Evolutionary conservation across 139 green algal species (phyloP).

Genomic region (Tetradesmus lagerheimii): DNA sequence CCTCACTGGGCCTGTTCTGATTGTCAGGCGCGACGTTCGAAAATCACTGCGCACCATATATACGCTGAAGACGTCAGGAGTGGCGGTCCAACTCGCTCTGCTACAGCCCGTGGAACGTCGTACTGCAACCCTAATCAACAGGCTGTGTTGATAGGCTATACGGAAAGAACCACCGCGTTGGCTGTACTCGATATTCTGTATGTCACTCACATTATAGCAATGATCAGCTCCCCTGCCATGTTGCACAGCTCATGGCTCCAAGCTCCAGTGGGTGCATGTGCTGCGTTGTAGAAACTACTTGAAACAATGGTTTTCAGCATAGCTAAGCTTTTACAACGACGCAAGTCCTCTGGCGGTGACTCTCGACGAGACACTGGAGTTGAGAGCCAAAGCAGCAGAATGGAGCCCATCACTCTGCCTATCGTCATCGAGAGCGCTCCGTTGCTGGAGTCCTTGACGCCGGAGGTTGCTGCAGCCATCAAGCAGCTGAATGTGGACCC

Average conservation of each 20-base stretch:
- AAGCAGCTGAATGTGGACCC: constrained; percentile 39
- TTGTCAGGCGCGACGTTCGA: too few species aligned
- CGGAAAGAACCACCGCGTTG: too few species aligned
- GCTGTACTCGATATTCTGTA: too few species aligned
- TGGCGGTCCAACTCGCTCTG: neutral
- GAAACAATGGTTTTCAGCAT: neutral
- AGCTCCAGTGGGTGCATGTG: neutral
- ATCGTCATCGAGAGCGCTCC: neutral
- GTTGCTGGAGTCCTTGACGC: neutral
- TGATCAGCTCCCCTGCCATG: neutral
- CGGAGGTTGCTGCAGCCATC: constrained; percentile 23
- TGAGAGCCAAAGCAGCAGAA: neutral
- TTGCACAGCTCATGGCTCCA: neutral
- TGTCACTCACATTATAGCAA: neutral
- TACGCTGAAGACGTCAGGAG: too few species aligned
- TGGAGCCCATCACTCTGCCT: neutral
- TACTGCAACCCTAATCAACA: neutral
- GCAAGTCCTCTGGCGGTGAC: neutral
- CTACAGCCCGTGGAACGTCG: neutral
- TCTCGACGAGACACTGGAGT: neutral
- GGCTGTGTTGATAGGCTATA: too few species aligned
- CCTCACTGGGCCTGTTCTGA: too few species aligned
- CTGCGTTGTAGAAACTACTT: neutral
- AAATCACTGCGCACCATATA: too few species aligned
- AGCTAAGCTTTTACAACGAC: neutral